phyloP scores from a whole-genome alignment of 2,329 filamentous ascomycete species.

The Fusarium mundagurra region DNA sequence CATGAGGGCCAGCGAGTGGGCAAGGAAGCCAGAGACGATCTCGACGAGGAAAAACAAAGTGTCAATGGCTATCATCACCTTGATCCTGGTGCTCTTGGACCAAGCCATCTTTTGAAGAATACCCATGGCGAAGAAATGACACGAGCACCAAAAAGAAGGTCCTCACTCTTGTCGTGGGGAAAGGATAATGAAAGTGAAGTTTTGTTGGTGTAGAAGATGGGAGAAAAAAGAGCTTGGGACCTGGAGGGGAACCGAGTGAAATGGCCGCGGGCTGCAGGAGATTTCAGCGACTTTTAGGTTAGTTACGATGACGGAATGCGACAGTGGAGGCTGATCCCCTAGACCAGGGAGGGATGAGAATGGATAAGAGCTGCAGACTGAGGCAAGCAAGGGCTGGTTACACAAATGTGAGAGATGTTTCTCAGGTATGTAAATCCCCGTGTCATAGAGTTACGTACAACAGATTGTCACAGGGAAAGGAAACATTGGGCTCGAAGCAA shows the following conservation, averaged over 20 bases:
- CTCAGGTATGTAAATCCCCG: constrained; percentile 1
- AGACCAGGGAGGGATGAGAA: neutral
- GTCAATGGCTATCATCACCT: constrained; percentile 92
- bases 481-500: neutral
- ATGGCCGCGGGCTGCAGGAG: constrained; percentile 22
- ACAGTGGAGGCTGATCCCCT: constrained; percentile 18
- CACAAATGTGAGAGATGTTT: constrained; percentile 4
- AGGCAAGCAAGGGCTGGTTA: constrained; percentile 5
- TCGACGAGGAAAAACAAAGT: constrained; percentile 90
- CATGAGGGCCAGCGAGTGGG: constrained; percentile 91
- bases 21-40: constrained; percentile 83
- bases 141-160: constrained; percentile 14
- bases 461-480: neutral
- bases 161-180: neutral
- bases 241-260: neutral
- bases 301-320: constrained; percentile 41
- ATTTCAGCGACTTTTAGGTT: constrained; percentile 27
- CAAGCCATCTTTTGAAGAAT: constrained; percentile 72
- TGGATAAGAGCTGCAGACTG: neutral
- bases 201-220: constrained; percentile 9
- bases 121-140: constrained; percentile 41
- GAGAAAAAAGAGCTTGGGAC: neutral
- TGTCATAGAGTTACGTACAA: neutral
- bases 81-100: constrained; percentile 92
- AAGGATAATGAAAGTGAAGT: neutral